phyloP scores from a whole-genome alignment of 208 protist genomes.

The Strigomonas oncopelti region DNA sequence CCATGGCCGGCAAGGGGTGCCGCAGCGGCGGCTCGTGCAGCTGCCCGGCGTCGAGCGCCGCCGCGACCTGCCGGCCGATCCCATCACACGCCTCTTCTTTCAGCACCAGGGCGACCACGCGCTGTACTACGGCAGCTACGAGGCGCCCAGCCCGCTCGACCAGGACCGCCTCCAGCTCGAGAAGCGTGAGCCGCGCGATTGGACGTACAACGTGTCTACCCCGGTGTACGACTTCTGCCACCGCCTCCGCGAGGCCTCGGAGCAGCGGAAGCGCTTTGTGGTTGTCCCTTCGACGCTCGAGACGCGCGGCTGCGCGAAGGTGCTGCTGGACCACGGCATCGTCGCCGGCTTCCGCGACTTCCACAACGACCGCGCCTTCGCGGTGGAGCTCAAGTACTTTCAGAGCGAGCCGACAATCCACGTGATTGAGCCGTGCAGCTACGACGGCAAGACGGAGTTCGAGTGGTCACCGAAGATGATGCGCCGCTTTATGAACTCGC shows the following conservation, averaged over 20 bases:
- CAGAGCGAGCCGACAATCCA: slow-evolving; percentile 84
- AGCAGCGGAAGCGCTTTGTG: slow-evolving; percentile 88
- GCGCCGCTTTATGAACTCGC: slow-evolving; percentile 75
- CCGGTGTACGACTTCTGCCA: slow-evolving; percentile 90
- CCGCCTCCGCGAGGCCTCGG: slow-evolving; percentile 78
- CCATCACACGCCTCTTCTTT: slow-evolving; percentile 90
- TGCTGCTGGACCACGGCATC: slow-evolving; percentile 85
- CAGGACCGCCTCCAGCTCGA: slow-evolving; percentile 82
- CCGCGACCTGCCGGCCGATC: slow-evolving; percentile 84
- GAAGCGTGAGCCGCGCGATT: slow-evolving; percentile 68
- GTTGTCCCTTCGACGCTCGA: slow-evolving; percentile 85
- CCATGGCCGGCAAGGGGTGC: slow-evolving; percentile 11
- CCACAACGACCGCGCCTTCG: slow-evolving; percentile 89
- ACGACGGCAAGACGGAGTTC: slow-evolving; percentile 86
- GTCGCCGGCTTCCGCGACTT: slow-evolving; percentile 89
- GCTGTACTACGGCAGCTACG: slow-evolving; percentile 88
- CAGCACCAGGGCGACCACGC: slow-evolving; percentile 89
- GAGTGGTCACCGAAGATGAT: slow-evolving; percentile 93
- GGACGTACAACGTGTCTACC: slow-evolving; percentile 73
- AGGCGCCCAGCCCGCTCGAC: slow-evolving; percentile 65
- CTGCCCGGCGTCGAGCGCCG: slow-evolving; percentile 79
- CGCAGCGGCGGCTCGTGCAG: slow-evolving; percentile 59
- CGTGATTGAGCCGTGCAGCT: slow-evolving; percentile 83
- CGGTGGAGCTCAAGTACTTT: slow-evolving; percentile 90
- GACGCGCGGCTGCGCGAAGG: slow-evolving; percentile 81